These are phyloP conservation scores for Asterophora lycoperdoides DNA, from an alignment of 768 basidiomycete species.

Conservation along the genomic window DNA sequence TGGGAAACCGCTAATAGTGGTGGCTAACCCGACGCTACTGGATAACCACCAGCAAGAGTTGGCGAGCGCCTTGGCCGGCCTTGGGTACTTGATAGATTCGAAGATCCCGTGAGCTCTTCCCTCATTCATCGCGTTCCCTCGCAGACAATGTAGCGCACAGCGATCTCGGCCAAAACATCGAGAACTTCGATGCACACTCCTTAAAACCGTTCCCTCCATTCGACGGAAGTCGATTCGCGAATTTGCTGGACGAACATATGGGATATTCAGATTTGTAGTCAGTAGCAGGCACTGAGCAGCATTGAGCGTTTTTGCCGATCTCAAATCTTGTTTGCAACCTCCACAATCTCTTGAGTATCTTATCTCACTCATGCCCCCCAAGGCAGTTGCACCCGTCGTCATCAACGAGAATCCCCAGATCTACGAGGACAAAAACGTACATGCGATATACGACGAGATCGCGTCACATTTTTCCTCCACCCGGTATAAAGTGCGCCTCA, in stretches of 20 bases:
- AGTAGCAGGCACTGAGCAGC: not conserved
- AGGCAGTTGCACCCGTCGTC: slow-evolving; percentile 34
- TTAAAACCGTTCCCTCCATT: slow-evolving; percentile 63
- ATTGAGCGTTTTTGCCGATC: not conserved
- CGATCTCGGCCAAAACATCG: slow-evolving; percentile 51
- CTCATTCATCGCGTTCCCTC: not conserved
- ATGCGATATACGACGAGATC: slow-evolving; percentile 80
- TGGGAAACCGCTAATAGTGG: slow-evolving; percentile 74
- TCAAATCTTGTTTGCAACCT: slow-evolving; percentile 6
- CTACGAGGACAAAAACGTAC: slow-evolving; percentile 77
- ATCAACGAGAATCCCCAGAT: slow-evolving; percentile 46
- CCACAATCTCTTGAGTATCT: slow-evolving; percentile 8
- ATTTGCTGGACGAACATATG: slow-evolving; percentile 74
- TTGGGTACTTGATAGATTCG: slow-evolving; percentile 55
- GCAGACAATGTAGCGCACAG: slow-evolving; percentile 27
- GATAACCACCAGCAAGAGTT: slow-evolving; percentile 94
- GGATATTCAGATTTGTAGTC: slow-evolving; percentile 43
- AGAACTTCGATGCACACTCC: slow-evolving; percentile 38
- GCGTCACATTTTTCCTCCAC: slow-evolving; percentile 86
- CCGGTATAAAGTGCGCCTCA: slow-evolving; percentile 67
- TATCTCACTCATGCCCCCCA: slow-evolving; percentile 11
- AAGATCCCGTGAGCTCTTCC: slow-evolving; percentile 50
- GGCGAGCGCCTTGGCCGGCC: slow-evolving; percentile 57
- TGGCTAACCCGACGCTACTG: slow-evolving; percentile 85
- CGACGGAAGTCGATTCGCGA: slow-evolving; percentile 62